phyloP scores from a whole-genome alignment of 2,329 filamentous ascomycete species.

The Orbilia javanica region DNA sequence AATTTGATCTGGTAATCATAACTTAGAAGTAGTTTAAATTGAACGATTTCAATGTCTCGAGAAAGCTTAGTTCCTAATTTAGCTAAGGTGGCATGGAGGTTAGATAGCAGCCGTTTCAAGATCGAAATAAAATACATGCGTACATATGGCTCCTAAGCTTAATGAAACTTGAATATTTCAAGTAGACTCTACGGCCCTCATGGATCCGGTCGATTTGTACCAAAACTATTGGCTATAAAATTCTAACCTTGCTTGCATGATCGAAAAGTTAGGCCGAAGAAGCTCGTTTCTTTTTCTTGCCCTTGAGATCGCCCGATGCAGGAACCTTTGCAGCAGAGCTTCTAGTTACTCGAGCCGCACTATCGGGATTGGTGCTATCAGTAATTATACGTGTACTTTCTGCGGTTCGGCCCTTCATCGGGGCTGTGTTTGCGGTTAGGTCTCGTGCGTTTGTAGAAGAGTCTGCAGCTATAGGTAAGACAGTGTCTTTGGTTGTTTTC shows the following conservation, averaged over 20 bases:
- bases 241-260: background rate
- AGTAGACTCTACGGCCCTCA: too few species aligned
- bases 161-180: too few species aligned
- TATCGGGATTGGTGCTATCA: background rate
- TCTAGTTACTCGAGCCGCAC: background rate
- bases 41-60: too few species aligned
- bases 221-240: background rate
- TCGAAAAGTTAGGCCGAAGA: background rate
- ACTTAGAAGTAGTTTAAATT: too few species aligned
- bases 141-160: too few species aligned
- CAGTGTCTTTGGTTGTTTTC: background rate
- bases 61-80: background rate
- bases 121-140: too few species aligned
- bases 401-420: background rate
- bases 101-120: too few species aligned
- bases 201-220: background rate
- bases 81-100: too few species aligned
- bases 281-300: background rate
- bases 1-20: too few species aligned
- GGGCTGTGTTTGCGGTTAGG: background rate
- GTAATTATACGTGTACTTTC: background rate
- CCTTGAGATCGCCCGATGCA: background rate
- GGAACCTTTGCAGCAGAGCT: background rate
- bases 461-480: background rate
- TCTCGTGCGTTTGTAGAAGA: background rate